A percentile compares a stretch with the other conserved stretches of the same genome.
phyloP scores from a whole-genome alignment of 139 green algal species.

The Microglena sp. region DNA sequence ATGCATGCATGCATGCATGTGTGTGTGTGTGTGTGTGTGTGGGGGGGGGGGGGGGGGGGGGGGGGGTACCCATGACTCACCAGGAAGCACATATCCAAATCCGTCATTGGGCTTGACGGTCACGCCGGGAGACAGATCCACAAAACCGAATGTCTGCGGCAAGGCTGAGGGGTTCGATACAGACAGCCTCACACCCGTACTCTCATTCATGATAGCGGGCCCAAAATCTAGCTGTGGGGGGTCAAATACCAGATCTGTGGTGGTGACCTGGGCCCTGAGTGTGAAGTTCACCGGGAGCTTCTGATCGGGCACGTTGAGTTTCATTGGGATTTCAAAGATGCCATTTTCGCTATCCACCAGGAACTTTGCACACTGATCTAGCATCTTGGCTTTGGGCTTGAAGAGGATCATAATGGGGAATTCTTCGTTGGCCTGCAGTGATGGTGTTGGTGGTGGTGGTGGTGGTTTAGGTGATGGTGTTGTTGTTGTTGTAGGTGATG shows the following conservation, averaged over 20 bases:
- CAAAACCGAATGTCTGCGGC: constrained; percentile 48
- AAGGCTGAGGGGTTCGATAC: constrained; percentile 43
- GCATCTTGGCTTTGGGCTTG: constrained; percentile 28
- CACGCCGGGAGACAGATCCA: constrained; percentile 11
- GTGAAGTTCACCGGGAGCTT: constrained; percentile 36
- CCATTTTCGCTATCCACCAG: constrained; percentile 22
- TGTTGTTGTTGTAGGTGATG: no score
- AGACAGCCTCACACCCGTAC: constrained; percentile 26
- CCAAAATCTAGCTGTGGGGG: constrained; percentile 44
- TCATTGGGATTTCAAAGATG: constrained; percentile 39
- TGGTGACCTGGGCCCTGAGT: constrained; percentile 39
- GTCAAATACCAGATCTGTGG: constrained; percentile 37
- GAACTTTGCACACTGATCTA: constrained; percentile 29
- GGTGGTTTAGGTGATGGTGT: no score
- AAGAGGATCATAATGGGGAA: constrained; percentile 46
- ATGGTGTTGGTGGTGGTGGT: background rate
- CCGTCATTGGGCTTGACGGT: constrained; percentile 32
- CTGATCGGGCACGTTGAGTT: constrained; percentile 41
- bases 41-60: no score
- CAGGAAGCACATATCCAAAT: constrained; percentile 47
- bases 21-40: no score
- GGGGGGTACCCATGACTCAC: no score
- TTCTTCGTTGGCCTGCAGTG: constrained; percentile 33
- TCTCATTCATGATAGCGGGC: constrained; percentile 31
- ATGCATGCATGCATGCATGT: no score